These are phyloP conservation scores for Cornus controversa DNA, from an alignment of 148 eudicot species.

Conservation along the genomic window DNA sequence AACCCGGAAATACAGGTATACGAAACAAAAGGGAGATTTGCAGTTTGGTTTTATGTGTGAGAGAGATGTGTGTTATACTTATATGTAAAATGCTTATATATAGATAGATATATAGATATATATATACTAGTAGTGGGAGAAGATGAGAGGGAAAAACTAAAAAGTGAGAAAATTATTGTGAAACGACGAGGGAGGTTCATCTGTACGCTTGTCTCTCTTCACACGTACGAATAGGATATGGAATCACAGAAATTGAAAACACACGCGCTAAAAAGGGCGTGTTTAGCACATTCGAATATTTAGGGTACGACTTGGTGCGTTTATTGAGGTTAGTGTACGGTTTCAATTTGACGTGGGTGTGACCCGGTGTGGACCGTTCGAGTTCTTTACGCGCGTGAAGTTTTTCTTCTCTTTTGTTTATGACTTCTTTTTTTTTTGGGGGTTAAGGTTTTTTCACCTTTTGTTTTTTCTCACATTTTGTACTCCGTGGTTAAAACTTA, in stretches of 20 bases:
- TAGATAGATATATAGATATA: too few species aligned
- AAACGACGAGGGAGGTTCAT: neutral
- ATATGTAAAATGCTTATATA: too few species aligned
- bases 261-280: neutral
- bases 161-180: neutral
- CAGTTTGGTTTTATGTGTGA: slow-evolving; percentile 4
- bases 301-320: neutral
- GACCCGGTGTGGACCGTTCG: neutral
- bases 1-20: neutral
- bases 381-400: neutral
- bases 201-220: neutral
- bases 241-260: neutral
- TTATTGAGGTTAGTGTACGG: neutral
- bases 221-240: neutral
- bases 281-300: neutral
- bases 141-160: neutral
- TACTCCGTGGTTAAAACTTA: too few species aligned
- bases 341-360: neutral
- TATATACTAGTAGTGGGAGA: too few species aligned
- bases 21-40: neutral
- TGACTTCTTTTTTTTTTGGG: neutral
- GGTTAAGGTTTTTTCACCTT: too few species aligned
- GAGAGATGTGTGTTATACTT: neutral
- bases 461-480: too few species aligned
- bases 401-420: neutral